These are phyloP conservation scores for Drosera capensis DNA, from an alignment of 148 eudicot genomes.

Conservation along the genomic window DNA sequence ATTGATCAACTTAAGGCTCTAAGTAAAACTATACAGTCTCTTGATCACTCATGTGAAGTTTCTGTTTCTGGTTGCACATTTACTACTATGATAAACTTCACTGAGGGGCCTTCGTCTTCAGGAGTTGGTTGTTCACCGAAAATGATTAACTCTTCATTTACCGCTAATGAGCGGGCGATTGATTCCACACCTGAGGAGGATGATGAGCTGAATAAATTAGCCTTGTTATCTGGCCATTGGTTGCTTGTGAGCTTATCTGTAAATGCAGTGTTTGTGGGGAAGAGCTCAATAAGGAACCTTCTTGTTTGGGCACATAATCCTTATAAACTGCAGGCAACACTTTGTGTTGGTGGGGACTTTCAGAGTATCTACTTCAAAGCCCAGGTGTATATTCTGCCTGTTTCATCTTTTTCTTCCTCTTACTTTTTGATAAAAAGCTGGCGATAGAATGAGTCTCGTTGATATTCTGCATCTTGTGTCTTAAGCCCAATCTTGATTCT, in stretches of 20 bases:
- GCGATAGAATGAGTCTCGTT: not conserved
- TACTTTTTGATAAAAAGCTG: not conserved
- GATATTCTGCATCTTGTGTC: too few species aligned
- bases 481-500: not conserved
- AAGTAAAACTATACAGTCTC: constrained; percentile 19
- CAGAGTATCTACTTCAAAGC: constrained; percentile 34
- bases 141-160: constrained; percentile 14
- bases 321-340: constrained; percentile 25
- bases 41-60: constrained; percentile 46
- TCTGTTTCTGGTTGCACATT: constrained; percentile 38
- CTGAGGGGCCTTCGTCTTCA: constrained; percentile 12
- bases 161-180: constrained; percentile 11
- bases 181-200: constrained; percentile 9
- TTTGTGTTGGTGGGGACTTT: constrained; percentile 43
- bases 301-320: constrained; percentile 24
- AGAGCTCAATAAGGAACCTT: constrained; percentile 36
- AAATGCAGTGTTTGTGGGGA: constrained; percentile 31
- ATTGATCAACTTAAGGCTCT: constrained; percentile 21
- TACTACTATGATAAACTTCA: constrained; percentile 24
- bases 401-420: constrained; percentile 4
- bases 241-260: constrained; percentile 21
- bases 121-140: constrained; percentile 12
- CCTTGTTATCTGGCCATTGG: constrained; percentile 18
- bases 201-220: constrained; percentile 11
- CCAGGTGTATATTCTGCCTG: constrained; percentile 34